These are phyloP conservation scores for Aspergillus mulundensis DNA, from an alignment of 495 filamentous ascomycete species.

Conservation along the genomic window DNA sequence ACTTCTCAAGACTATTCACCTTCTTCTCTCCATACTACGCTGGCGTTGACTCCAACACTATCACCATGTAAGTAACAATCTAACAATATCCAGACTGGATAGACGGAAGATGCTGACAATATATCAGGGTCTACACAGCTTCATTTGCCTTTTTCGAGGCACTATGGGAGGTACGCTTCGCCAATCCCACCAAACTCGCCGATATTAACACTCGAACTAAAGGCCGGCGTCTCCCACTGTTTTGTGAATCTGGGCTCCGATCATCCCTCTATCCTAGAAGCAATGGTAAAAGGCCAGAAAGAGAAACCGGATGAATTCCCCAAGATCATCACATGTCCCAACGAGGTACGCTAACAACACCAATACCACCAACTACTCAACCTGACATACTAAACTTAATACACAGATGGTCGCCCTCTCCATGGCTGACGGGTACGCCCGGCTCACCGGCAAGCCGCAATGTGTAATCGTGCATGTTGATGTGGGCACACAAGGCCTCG, in stretches of 20 bases:
- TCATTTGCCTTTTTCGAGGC: slow-evolving; percentile 94
- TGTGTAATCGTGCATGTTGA: slow-evolving; percentile 95
- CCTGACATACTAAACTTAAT: neutral
- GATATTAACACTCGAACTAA: neutral
- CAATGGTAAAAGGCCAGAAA: slow-evolving; percentile 85
- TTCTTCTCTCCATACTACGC: neutral
- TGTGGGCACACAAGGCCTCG: slow-evolving; percentile 89
- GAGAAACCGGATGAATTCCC: slow-evolving; percentile 68
- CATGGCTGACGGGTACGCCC: slow-evolving; percentile 94
- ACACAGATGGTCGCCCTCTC: slow-evolving; percentile 91
- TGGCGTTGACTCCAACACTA: neutral
- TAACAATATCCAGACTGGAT: neutral
- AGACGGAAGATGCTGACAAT: neutral
- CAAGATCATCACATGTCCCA: slow-evolving; percentile 86
- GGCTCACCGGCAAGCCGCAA: slow-evolving; percentile 79
- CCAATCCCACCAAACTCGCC: neutral
- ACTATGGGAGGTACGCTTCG: slow-evolving; percentile 63
- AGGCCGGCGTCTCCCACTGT: slow-evolving; percentile 84
- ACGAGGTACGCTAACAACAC: slow-evolving; percentile 50
- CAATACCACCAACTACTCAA: neutral
- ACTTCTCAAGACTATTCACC: too few species aligned
- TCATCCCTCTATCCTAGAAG: slow-evolving; percentile 88
- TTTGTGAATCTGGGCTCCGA: slow-evolving; percentile 97
- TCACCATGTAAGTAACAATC: slow-evolving; percentile 2
- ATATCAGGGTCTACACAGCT: slow-evolving; percentile 56